Percentiles rank a stretch among this genome's conserved stretches.
These are phyloP conservation scores for Ilyonectria destructans DNA, from an alignment of 2,329 filamentous ascomycete genomes.

Conservation along the genomic window DNA sequence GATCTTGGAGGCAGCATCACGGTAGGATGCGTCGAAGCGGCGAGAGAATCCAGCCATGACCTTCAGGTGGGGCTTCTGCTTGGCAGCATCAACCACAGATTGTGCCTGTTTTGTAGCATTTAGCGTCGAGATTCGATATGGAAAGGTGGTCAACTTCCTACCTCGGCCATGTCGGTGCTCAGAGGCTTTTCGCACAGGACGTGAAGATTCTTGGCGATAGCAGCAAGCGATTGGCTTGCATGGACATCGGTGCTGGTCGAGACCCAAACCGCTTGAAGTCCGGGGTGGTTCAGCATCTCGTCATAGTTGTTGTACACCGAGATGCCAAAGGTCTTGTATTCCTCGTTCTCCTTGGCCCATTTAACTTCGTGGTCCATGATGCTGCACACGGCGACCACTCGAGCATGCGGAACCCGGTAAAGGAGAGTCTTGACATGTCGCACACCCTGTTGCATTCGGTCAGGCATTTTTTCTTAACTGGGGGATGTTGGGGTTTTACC, in stretches of 20 bases:
- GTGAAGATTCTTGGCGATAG: constrained; percentile 34
- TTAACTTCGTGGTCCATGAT: constrained; percentile 24
- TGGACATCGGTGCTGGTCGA: constrained; percentile 40
- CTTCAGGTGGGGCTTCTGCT: constrained; percentile 71
- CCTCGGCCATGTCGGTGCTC: constrained; percentile 62
- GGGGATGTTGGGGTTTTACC: neutral
- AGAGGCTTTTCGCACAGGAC: constrained; percentile 44
- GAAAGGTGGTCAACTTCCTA: constrained; percentile 51
- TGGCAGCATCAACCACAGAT: constrained; percentile 71
- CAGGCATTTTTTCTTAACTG: neutral
- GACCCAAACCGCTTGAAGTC: constrained; percentile 38
- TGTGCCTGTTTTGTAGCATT: constrained; percentile 62
- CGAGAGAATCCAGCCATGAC: constrained; percentile 66
- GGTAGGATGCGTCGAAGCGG: constrained; percentile 76
- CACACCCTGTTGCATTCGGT: constrained; percentile 29
- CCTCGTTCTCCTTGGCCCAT: constrained; percentile 33
- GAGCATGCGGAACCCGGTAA: constrained; percentile 37
- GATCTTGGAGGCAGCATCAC: constrained; percentile 70
- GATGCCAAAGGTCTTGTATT: constrained; percentile 37
- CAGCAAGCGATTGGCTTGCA: constrained; percentile 33
- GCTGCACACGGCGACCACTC: constrained; percentile 37
- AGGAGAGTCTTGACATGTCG: constrained; percentile 37
- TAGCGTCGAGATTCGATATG: rapidly evolving
- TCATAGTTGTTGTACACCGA: constrained; percentile 34
- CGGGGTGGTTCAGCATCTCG: constrained; percentile 38